These are phyloP conservation scores for Prunella vulgaris DNA, from an alignment of 257 asterid genomes.

Conservation along the genomic window DNA sequence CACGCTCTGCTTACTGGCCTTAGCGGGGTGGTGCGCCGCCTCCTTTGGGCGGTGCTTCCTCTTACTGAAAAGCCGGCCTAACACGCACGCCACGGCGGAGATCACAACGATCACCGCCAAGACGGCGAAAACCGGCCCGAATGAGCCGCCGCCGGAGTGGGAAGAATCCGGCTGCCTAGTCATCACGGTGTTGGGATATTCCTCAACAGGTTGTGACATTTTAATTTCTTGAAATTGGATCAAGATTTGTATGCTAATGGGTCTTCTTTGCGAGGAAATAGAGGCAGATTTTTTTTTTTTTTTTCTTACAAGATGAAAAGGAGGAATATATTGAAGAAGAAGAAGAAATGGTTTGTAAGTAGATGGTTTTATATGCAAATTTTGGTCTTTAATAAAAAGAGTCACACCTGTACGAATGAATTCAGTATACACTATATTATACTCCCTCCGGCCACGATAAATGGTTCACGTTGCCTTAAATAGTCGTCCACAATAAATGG, in stretches of 20 bases:
- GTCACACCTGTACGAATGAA: no score
- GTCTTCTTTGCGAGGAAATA: not conserved
- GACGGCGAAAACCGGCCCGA: constrained; percentile 66
- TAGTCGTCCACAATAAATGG: no score
- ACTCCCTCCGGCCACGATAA: no score
- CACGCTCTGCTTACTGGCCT: constrained; percentile 19
- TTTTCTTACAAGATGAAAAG: constrained; percentile 15
- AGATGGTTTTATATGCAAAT: constrained; percentile 15
- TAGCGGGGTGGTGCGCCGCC: constrained; percentile 20
- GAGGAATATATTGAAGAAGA: constrained; percentile 11
- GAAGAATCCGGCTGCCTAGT: constrained; percentile 34
- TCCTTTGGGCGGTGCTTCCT: constrained; percentile 34
- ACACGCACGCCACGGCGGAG: constrained; percentile 57
- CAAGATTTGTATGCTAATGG: not conserved
- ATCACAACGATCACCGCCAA: constrained; percentile 64
- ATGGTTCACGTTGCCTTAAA: no score
- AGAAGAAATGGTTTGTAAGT: not conserved
- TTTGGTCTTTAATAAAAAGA: not conserved
- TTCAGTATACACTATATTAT: no score
- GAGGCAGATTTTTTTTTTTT: constrained; percentile 12
- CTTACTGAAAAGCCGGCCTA: constrained; percentile 64
- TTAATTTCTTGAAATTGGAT: not conserved
- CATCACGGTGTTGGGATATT: constrained; percentile 44
- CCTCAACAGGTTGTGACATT: constrained; percentile 51
- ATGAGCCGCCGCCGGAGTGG: constrained; percentile 67